Base-by-base conservation (phyloP, 208 protist species). In the Acanthamoeba royreba region DNA sequence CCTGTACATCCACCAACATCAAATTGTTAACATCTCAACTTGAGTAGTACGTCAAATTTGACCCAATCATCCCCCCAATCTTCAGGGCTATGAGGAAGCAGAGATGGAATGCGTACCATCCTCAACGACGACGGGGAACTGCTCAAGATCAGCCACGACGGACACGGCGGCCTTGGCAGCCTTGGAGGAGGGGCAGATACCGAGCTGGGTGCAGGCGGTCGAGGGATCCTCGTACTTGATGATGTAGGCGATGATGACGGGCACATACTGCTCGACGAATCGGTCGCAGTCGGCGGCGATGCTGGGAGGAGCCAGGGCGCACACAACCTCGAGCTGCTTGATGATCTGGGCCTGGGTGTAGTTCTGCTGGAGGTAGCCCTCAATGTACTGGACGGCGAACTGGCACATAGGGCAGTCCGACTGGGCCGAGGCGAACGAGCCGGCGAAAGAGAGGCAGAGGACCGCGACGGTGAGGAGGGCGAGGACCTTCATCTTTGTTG, bases 331-430 rank as follows among this genome's bases (percentile, higher is more conserved):
- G 47, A 88, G 52, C 47, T 88, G 52, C 45, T 52, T 42, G 45
- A 61, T 61, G 45, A 88, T 88, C 79, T 88, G 79, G 19, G 79
- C 35, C 47, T 63, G 47, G 13, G 47, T 88, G 42, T 52, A 43
- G 79, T 88, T 88, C 19, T 88, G 79, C 31, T 35, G 25, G 13
- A 88, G 45, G 79, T 88, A 88, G 33, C 79, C 79, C 19, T 88
- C 79, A 25, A 88, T 88, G 79, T 88, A 88, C 58, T 69, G 58
- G n/a, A 69, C 58, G 58, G 28, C 58, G 28, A 69, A 35, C 58
- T 69, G 15, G 58, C 58, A 69, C n/a, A 69, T 25, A 13, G 28
- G 28, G 58, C 58, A 69, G 28, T 69, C 58, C 13, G 13, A 25
- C 58, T 69, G 58, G 28, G 58, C 58, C 58, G 58, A n/a, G n/a